Evolutionary conservation across 2,329 filamentous ascomycete species (phyloP), one percentile per base, ranked within the genome.

Genomic region (Sporothrix pseudoabietina): DNA sequence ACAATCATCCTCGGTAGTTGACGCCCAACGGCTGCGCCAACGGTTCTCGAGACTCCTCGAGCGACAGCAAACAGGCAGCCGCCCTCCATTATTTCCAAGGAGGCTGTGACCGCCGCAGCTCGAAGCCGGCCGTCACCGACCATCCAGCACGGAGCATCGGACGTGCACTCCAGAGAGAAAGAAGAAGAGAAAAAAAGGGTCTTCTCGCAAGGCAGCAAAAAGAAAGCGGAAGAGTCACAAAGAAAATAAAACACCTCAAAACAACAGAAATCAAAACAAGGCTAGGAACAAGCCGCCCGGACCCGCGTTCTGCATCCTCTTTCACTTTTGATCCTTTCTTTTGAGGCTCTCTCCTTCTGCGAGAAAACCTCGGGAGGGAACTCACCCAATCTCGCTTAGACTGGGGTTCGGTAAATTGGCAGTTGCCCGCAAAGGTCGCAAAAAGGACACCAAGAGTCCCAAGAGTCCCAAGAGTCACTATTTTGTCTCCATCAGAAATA

Each of bases 351-450:
- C 52, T 22, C 52, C 52, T 55, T 55, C 52, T 26, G 12, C n/a
- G n/a, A 70, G 57, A n/a, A 70, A 44, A 57, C 32, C 35, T 39
- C 32, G 49, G 32, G 30, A 69, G 49, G 49, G 14, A 39, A 55
- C 47, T 26, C 32, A 49, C 32, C 22, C 47, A 72, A 72, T 72
- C 30, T 72, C 71, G 71, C 71, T 72, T 72, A 59, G 52, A 32
- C 63, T 52, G 71, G 71, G 71, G 41, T 72, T 57, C 35, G 70
- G 73, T 57, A 74, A 72, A 74, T 74, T 74, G 66, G 57, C 39
- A 44, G 71, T 68, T 57, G 68, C 57, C 65, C 22, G 35, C 26
- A 35, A 35, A 9, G 30, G 32, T 49, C 44, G 9, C 19, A n/a
- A 22, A 55, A 22, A n/a, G 14, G n/a, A 47, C 6, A n/a, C n/a